These are phyloP conservation scores for Trypanosoma melophagium DNA, from an alignment of 208 protist species.

Conservation along the genomic window DNA sequence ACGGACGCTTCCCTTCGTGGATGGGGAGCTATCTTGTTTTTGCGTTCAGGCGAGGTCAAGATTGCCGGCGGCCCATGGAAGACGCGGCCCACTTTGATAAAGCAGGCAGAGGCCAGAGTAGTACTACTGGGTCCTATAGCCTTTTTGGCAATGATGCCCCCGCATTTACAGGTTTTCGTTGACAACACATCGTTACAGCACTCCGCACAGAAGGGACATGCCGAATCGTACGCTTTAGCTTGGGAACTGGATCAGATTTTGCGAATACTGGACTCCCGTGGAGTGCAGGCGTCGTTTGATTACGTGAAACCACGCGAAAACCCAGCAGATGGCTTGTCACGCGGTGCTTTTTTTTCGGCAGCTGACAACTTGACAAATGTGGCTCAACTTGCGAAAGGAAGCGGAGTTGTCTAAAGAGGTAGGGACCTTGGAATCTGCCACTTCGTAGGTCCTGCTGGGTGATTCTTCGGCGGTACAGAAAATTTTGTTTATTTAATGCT, in stretches of 20 bases:
- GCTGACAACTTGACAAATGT: not conserved
- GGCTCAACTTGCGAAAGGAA: not conserved
- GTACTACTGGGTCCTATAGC: constrained; percentile 7
- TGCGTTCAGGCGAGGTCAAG: constrained; percentile 7
- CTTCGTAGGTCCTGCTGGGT: too few relatives aligned
- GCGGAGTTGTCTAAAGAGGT: too few relatives aligned
- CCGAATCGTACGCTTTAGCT: not conserved
- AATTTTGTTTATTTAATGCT: too few relatives aligned
- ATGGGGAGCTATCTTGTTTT: constrained; percentile 19
- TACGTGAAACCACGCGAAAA: not conserved
- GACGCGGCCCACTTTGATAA: constrained; percentile 13
- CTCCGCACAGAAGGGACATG: not conserved
- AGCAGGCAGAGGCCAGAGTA: constrained; percentile 18
- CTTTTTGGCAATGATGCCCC: not conserved
- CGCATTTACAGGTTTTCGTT: not conserved
- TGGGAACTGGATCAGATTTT: constrained; percentile 2
- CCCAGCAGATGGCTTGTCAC: constrained; percentile 1
- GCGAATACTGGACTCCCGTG: not conserved
- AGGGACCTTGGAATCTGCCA: too few relatives aligned
- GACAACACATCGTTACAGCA: not conserved
- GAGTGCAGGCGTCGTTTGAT: not conserved
- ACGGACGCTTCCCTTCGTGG: constrained; percentile 23
- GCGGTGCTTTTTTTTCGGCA: not conserved
- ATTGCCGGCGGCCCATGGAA: constrained; percentile 8
- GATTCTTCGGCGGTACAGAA: too few relatives aligned